phyloP scores from a whole-genome alignment of 202 grass and related monocot species.

The Digitaria exilis region DNA sequence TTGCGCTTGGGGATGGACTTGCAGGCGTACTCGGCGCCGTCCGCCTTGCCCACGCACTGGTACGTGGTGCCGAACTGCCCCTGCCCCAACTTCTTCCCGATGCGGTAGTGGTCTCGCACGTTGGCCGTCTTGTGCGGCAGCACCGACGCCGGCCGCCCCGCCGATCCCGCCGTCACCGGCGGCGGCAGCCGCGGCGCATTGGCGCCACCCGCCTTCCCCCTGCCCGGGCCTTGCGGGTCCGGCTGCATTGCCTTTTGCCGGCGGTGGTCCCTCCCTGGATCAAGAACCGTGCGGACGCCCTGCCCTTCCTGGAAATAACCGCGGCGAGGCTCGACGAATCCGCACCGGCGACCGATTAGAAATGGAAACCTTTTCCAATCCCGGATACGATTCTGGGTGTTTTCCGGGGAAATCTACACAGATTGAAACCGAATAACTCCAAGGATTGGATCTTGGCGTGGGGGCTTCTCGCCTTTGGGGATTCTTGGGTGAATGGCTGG shows the following conservation, averaged over 20 bases:
- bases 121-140: slow-evolving; percentile 89
- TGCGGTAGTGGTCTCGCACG: slow-evolving; percentile 82
- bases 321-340: slow-evolving; percentile 19
- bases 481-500: slow-evolving; percentile 9
- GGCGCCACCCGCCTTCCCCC: slow-evolving; percentile 38
- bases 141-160: slow-evolving; percentile 71
- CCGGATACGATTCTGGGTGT: background rate
- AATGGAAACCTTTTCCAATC: slow-evolving; percentile 24
- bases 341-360: slow-evolving; percentile 13
- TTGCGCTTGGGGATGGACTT: slow-evolving; percentile 98
- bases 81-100: slow-evolving; percentile 97
- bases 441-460: slow-evolving; percentile 45
- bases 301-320: slow-evolving; percentile 34
- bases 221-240: slow-evolving; percentile 43
- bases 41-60: slow-evolving; percentile 72
- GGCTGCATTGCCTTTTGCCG: slow-evolving; percentile 45
- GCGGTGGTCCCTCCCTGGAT: slow-evolving; percentile 32
- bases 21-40: slow-evolving; percentile 82
- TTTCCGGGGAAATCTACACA: slow-evolving; percentile 9
- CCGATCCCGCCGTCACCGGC: slow-evolving; percentile 40
- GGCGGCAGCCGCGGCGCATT: slow-evolving; percentile 44
- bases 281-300: slow-evolving; percentile 27
- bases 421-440: slow-evolving; percentile 9
- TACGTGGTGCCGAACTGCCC: slow-evolving; percentile 97
- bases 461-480: slow-evolving; percentile 5